Base-by-base conservation (phyloP, 495 filamentous ascomycete species). In the Aspergillus funiculosus region DNA sequence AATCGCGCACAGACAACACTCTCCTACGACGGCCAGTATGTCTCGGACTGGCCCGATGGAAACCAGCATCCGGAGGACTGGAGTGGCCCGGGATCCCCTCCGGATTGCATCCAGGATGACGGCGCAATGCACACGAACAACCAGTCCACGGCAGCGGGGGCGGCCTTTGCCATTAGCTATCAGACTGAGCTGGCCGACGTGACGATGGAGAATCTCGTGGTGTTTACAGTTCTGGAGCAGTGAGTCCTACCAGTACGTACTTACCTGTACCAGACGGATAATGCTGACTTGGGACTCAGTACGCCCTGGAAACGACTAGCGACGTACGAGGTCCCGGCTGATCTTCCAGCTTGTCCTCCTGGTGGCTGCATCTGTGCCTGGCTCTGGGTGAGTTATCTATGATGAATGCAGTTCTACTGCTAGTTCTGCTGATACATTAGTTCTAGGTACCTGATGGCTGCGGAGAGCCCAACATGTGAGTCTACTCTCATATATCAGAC, bases 151-250 rank as follows among this genome's bases (percentile, higher is more conserved):
- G 60, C 74, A 3, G 66, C 68, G 6, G 77, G 75, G 5, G 75
- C 72, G 9, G 77, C 74, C 6, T 76, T 71, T 22, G 77, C 74
- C 0, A 80, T 80, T 31, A 72, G 69, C 24, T 80, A 80, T 48
- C 57, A 75, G 37, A 56, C 57, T 2, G 64, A 77, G 14, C 43
- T 76, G 27, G 46, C 51, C 5, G 48, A 71, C 5, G 74, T 78
- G 7, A 72, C 66, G 8, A 69, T 72, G 53, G 72, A 75, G 39
- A 76, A 78, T 40, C 58, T 78, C 17, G 69, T 67, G 4, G 69
- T 80, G 6, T 78, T 79, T 45, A 63, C 69, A 6, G 69, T 74
- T 13, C 30, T 68, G 32, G 49, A 74, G 51, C 66, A 71, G 60
- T 57, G 51, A 50, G 51, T 60, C 25, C 2, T 22, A 21, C 14